phyloP scores from a whole-genome alignment of 2,329 filamentous ascomycete species.

The Epichloe uncinata region DNA sequence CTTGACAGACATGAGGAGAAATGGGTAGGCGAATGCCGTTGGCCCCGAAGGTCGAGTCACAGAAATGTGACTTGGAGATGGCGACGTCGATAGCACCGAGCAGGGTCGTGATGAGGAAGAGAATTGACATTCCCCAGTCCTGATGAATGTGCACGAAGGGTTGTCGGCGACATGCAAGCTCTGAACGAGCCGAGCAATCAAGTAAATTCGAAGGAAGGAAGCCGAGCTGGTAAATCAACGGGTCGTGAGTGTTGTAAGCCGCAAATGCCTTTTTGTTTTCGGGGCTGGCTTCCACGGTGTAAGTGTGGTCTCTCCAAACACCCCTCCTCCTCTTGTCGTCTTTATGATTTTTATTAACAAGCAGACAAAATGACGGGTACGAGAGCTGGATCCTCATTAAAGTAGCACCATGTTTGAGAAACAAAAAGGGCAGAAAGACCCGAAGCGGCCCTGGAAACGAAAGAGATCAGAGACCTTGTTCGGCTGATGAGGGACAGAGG shows the following conservation, averaged over 20 bases:
- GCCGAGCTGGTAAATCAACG: background rate
- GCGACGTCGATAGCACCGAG: slow-evolving; percentile 6
- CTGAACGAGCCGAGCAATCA: background rate
- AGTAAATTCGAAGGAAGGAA: background rate
- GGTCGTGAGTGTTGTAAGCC: background rate
- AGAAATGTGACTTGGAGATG: slow-evolving; percentile 2
- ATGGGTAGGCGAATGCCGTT: background rate
- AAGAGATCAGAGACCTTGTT: slow-evolving; percentile 8
- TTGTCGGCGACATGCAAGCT: background rate
- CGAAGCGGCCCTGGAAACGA: slow-evolving; percentile 6
- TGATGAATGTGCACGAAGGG: background rate
- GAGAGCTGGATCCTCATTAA: slow-evolving; percentile 4
- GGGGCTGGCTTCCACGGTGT: background rate
- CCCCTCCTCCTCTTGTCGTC: slow-evolving; percentile 3
- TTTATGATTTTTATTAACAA: background rate
- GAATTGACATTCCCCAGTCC: background rate
- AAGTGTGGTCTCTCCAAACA: slow-evolving; percentile 4
- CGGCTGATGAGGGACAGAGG: slow-evolving; percentile 10
- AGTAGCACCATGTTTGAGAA: slow-evolving; percentile 14
- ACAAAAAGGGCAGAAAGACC: slow-evolving; percentile 6
- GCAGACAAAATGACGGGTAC: slow-evolving; percentile 1
- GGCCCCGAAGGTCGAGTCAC: background rate
- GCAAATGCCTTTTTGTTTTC: background rate
- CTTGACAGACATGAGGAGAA: slow-evolving; percentile 17
- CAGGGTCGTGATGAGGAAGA: background rate